These are phyloP conservation scores for Starmerella powellii DNA, from an alignment of 805 yeast species.

Conservation along the genomic window DNA sequence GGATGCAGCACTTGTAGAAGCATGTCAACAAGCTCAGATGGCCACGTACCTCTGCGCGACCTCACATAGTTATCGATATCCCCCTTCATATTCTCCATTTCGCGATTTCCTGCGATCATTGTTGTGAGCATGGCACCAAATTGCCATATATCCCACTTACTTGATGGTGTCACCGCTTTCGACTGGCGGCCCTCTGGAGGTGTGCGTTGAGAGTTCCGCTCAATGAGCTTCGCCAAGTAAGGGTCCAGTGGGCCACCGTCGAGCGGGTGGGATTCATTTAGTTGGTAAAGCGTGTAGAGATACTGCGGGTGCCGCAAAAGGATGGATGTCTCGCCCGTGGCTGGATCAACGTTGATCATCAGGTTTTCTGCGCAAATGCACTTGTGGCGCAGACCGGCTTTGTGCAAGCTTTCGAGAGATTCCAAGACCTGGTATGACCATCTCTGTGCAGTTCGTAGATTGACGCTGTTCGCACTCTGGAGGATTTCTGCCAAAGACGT, in stretches of 20 bases:
- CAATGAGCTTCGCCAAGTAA: background rate
- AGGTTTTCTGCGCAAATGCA: slow-evolving; percentile 51
- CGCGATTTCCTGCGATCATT: slow-evolving; percentile 47
- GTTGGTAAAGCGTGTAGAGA: slow-evolving; percentile 22
- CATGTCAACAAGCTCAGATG: slow-evolving; percentile 54
- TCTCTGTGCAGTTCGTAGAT: slow-evolving; percentile 63
- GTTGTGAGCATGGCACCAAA: slow-evolving; percentile 68
- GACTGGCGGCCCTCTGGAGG: slow-evolving; percentile 55
- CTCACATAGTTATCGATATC: slow-evolving; percentile 55
- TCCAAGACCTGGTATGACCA: slow-evolving; percentile 85
- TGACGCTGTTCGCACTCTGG: slow-evolving; percentile 53
- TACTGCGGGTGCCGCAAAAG: slow-evolving; percentile 24
- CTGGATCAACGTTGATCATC: slow-evolving; percentile 39
- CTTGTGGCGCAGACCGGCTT: slow-evolving; percentile 70
- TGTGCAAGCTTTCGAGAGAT: slow-evolving; percentile 73
- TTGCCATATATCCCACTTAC: slow-evolving; percentile 90
- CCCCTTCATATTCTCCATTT: slow-evolving; percentile 37
- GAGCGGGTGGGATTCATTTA: slow-evolving; percentile 30
- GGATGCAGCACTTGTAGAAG: slow-evolving; percentile 49
- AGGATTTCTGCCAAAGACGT: slow-evolving; percentile 55
- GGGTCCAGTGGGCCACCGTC: background rate
- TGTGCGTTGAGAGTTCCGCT: slow-evolving; percentile 37
- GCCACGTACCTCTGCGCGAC: slow-evolving; percentile 31
- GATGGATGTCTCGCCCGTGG: slow-evolving; percentile 37
- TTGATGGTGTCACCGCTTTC: slow-evolving; percentile 29